Conservation (phyloP, 164 flowering plant species). For the Umbilicus rupestris region DNA sequence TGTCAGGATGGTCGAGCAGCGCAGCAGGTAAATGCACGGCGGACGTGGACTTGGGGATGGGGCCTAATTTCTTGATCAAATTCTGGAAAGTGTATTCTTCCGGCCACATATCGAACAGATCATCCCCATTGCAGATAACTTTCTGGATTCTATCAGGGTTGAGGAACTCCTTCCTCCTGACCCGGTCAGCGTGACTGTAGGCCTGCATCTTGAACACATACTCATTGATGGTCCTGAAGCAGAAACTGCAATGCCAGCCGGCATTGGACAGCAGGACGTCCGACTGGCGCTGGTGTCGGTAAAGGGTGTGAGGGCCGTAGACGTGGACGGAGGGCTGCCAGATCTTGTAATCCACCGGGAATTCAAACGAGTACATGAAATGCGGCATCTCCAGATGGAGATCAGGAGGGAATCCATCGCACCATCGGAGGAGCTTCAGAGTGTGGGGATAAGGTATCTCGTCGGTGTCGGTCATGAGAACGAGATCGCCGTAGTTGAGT, state of each 20-base stretch:
- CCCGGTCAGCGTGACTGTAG: constrained; percentile 58
- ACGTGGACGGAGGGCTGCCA: constrained; percentile 40
- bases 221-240: constrained; percentile 31
- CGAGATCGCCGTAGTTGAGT: constrained; percentile 31
- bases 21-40: constrained; percentile 51
- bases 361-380: constrained; percentile 54
- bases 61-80: constrained; percentile 45
- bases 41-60: constrained; percentile 45
- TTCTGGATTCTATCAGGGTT: constrained; percentile 30
- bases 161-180: constrained; percentile 27
- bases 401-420: constrained; percentile 34
- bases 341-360: constrained; percentile 50
- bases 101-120: constrained; percentile 54
- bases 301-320: constrained; percentile 22
- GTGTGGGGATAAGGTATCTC: constrained; percentile 55
- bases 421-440: constrained; percentile 37
- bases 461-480: constrained; percentile 47
- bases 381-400: constrained; percentile 43
- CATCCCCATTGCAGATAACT: constrained; percentile 39
- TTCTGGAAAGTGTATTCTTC: constrained; percentile 47
- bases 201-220: constrained; percentile 50
- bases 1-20: constrained; percentile 36
- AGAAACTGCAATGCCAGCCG: constrained; percentile 61
- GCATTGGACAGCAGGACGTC: constrained; percentile 37
- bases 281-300: constrained; percentile 39